A percentile compares a stretch with the other conserved stretches of the same genome.
Conservation (phyloP, 2,329 filamentous ascomycete species). For the Diplodia scrobiculata region DNA sequence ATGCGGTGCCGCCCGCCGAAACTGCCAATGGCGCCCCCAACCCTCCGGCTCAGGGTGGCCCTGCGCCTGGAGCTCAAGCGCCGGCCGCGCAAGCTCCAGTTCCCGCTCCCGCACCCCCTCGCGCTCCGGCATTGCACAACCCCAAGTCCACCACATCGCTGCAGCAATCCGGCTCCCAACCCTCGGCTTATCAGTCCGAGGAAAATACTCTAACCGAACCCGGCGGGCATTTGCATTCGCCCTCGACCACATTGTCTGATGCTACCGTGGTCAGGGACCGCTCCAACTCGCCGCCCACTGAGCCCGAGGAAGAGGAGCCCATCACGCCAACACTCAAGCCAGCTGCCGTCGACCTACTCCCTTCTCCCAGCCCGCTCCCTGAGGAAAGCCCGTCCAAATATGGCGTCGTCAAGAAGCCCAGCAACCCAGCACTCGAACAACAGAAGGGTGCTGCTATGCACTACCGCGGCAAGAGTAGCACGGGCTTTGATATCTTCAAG, state of each 20-base stretch:
- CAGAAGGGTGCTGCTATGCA: conserved; percentile 35
- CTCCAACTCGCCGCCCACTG: conserved; percentile 25
- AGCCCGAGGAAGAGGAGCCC: conserved; percentile 27
- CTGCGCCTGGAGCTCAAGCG: conserved; percentile 18
- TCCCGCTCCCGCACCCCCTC: conserved; percentile 5
- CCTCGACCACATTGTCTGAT: conserved; percentile 7
- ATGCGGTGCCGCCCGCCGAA: not conserved
- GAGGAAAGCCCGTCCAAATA: conserved; percentile 31
- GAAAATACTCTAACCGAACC: conserved; percentile 3
- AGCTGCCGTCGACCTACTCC: conserved; percentile 22
- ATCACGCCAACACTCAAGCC: conserved; percentile 29
- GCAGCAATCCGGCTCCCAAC: conserved; percentile 2
- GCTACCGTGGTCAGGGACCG: conserved; percentile 18
- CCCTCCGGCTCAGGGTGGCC: not conserved
- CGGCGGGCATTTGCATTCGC: conserved; percentile 2
- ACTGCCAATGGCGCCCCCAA: not conserved
- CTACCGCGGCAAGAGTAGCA: conserved; percentile 43
- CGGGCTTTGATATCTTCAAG: conserved; percentile 44
- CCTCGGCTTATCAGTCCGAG: conserved; percentile 8
- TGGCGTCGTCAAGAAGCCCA: conserved; percentile 31
- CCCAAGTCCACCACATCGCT: conserved; percentile 9
- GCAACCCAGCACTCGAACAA: conserved; percentile 10
- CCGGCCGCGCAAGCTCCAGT: conserved; percentile 11
- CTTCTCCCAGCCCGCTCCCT: conserved; percentile 29
- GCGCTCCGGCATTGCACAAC: conserved; percentile 5